Evolutionary conservation across 2,329 filamentous ascomycete species (phyloP), one percentile per base, ranked within the genome.

Genomic region (Colletotrichum lini): DNA sequence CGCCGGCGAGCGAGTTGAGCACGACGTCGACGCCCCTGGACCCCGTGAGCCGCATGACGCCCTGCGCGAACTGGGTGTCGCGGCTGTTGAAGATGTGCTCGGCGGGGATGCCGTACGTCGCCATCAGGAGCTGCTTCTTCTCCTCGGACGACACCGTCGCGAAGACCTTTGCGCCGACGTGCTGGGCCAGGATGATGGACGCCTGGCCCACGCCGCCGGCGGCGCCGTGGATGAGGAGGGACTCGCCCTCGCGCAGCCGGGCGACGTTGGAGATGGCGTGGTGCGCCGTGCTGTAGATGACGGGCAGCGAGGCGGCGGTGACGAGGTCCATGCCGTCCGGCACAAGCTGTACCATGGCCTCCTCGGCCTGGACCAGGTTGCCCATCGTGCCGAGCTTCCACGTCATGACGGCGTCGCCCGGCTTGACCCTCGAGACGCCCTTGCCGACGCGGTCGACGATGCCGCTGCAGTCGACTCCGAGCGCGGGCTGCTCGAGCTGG

Each of bases 1-100:
- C 84, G 0, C 85, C 85, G 1, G 81, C 75, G 0, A 87, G 77
- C 0, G 84, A 85, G 76, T 86, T 83, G 8, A 84, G 61, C 0
- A 83, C 77, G 0, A 82, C 72, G 30, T 84, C 80, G 1, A 83
- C 80, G 4, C 82, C 82, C 8, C 61, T 60, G 7, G 77, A 76
- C 0, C 63, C 70, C 0, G 81, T 83, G 0, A 73, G 67, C 2
- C 70, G 60, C 74, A 77, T 76, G 23, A 83, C 74, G 0, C 76
- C 78, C 0, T 75, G 60, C 0, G 75, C 74, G 59, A 85, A 84
- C 2, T 75, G 73, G 0, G 69, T 71, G 52, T 77, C 75, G 8
- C 76, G 76, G 30, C 75, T 78, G 44, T 74, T 77, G 59, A 78
- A 78, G 42, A 80, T 80, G 42, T 76, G 76, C 13, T 71, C 63